phyloP scores from a whole-genome alignment of 495 filamentous ascomycete species.

The Xylona heveae region DNA sequence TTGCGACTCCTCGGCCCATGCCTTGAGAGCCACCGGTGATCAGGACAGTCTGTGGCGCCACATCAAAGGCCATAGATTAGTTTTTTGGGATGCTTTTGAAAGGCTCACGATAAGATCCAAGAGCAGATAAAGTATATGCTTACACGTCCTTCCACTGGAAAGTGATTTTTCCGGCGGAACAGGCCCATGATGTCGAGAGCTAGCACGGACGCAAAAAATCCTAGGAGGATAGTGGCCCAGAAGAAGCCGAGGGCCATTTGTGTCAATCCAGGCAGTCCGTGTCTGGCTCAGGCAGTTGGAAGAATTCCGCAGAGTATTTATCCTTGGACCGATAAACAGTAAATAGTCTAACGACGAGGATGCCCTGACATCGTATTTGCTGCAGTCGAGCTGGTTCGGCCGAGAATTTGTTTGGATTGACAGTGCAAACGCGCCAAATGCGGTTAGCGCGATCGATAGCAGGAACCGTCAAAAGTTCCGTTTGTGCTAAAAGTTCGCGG shows the following conservation, averaged over 20 bases:
- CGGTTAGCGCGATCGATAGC: slow-evolving; percentile 1
- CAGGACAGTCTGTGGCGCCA: slow-evolving; percentile 50
- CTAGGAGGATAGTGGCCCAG: slow-evolving; percentile 10
- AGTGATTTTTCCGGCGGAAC: slow-evolving; percentile 46
- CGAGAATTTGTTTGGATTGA: background rate
- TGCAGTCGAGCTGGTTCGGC: too few relatives aligned
- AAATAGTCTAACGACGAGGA: too few relatives aligned
- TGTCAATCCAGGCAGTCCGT: too few relatives aligned
- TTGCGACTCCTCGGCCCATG: slow-evolving; percentile 58
- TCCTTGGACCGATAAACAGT: too few relatives aligned
- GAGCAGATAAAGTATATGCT: slow-evolving; percentile 9
- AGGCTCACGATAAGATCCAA: background rate
- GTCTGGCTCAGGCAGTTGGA: too few relatives aligned
- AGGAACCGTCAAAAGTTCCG: too few relatives aligned
- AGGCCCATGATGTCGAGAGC: slow-evolving; percentile 41
- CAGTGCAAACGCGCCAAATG: slow-evolving; percentile 1
- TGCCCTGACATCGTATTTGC: too few relatives aligned
- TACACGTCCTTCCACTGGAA: slow-evolving; percentile 66
- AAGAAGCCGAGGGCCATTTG: background rate
- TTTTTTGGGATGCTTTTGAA: background rate
- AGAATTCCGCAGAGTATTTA: too few relatives aligned
- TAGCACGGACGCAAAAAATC: slow-evolving; percentile 15
- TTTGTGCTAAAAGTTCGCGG: too few relatives aligned
- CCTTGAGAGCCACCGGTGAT: slow-evolving; percentile 88
- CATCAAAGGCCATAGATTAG: slow-evolving; percentile 1